Base-by-base conservation (phyloP, 805 yeast species). In the Cyberlindnera euphorbiiphila region DNA sequence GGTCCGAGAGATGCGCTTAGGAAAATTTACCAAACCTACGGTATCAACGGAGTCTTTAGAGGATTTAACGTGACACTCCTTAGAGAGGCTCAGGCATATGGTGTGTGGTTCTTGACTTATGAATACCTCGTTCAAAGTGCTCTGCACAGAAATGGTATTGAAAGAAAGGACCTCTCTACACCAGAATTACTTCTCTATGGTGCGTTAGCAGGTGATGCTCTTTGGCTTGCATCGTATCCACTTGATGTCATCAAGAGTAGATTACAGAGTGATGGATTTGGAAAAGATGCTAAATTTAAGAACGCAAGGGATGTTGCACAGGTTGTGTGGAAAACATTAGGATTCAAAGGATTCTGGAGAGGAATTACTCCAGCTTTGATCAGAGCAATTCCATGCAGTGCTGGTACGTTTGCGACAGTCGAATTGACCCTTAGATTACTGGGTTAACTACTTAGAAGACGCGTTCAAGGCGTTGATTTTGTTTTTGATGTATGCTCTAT, bases 211-310 rank as follows among this genome's bases (percentile, higher is more conserved):
- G 98, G 98, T 19, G 81, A 88, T 50, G 73, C 88, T 3, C 52
- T 91, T 64, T 91, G 98, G 98, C 59, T 78, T 12, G 70, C 81
- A 17, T 74, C 81, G 12, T 91, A 89, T 57, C 98, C 98, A 11
- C 65, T 89, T 18, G 98, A 93, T 61, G 93, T 93, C 4, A 66
- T 93, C 54, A 93, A 93, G 67, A 85, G 96, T 20, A 79, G 80
- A 42, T 67, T 91, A 59, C 98, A 93, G 62, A 74, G 83, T 40
- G 81, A 76, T 48, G 53, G 55, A 9, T 75, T 76, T 50, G 76
- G 74, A 0, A 25, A 47, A 0, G 52, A 50, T 7, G 65, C 73
- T 7, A 65, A 61, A 45, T 77, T 72, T 43, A 43, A 52, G 5
- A 77, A 71, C 11, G 57, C 68, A 1, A 45, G 53, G 18, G 59